Evolutionary conservation across 768 basidiomycete genomes (phyloP).

Genomic region (Kwoniella dendrophila): DNA sequence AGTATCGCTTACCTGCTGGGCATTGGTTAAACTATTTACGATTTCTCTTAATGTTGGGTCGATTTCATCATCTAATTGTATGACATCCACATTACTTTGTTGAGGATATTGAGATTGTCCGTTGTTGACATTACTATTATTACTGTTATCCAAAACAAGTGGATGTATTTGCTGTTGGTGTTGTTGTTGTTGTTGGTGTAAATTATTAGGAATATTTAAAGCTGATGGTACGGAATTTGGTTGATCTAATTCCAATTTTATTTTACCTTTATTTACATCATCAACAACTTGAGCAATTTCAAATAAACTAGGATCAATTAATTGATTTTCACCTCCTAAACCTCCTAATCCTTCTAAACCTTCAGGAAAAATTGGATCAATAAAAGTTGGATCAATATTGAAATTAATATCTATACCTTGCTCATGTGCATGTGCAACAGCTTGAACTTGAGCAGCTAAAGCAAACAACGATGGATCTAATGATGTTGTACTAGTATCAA

Average conservation of each 20-base stretch:
- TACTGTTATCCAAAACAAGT: neutral
- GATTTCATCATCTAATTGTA: conserved; percentile 30
- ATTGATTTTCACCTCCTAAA: conserved; percentile 13
- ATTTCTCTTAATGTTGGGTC: conserved; percentile 53
- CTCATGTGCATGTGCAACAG: conserved; percentile 16
- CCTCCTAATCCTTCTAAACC: neutral
- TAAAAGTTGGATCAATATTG: conserved; percentile 14
- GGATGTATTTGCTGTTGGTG: neutral
- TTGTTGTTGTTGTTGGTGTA: neutral
- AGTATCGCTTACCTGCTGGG: conserved; percentile 40
- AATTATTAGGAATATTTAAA: neutral
- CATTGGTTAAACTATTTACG: conserved; percentile 47
- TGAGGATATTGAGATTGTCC: conserved; percentile 1
- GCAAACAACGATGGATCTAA: conserved; percentile 15
- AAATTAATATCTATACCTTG: conserved; percentile 24
- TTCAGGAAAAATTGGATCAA: conserved; percentile 2
- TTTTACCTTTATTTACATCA: conserved; percentile 34
- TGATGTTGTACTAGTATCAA: neutral
- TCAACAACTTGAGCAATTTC: conserved; percentile 41
- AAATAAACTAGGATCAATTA: conserved; percentile 44
- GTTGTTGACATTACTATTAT: neutral
- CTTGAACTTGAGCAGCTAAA: conserved; percentile 19
- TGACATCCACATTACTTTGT: neutral
- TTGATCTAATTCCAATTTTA: conserved; percentile 18
- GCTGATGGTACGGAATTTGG: neutral